Conservation (phyloP, 495 filamentous ascomycete genomes). For the Cetradonia linearis region DNA sequence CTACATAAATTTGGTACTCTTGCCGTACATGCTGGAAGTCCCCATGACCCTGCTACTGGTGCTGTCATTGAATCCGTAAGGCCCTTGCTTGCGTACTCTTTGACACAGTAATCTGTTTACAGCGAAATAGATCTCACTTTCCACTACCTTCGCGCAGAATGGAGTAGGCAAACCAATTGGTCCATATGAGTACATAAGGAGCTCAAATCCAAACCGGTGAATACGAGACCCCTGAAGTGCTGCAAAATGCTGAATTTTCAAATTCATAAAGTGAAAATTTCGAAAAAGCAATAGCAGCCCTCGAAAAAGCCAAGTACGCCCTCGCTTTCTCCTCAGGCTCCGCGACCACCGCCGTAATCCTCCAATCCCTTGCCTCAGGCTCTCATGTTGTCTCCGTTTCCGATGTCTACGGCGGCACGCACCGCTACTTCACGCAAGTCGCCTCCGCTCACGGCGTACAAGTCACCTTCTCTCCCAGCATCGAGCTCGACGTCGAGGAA, state of each 20-base stretch:
- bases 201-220: slow-evolving; percentile 81
- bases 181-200: slow-evolving; percentile 79
- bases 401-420: slow-evolving; percentile 95
- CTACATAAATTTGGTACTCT: slow-evolving; percentile 75
- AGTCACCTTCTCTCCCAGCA: slow-evolving; percentile 84
- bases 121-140: slow-evolving; percentile 67
- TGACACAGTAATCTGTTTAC: slow-evolving; percentile 14
- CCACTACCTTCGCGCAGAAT: slow-evolving; percentile 85
- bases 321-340: slow-evolving; percentile 93
- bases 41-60: slow-evolving; percentile 81
- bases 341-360: slow-evolving; percentile 82
- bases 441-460: slow-evolving; percentile 87
- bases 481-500: slow-evolving; percentile 74
- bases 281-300: slow-evolving; percentile 77
- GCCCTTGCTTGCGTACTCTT: not conserved
- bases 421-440: slow-evolving; percentile 98
- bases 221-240: not conserved
- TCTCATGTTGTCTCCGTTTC: slow-evolving; percentile 93
- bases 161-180: slow-evolving; percentile 79
- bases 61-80: slow-evolving; percentile 80
- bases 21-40: slow-evolving; percentile 85
- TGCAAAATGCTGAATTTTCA: not conserved
- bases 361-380: slow-evolving; percentile 84
- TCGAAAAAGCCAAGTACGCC: slow-evolving; percentile 86
- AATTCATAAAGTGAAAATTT: slow-evolving; percentile 58